Evolutionary conservation across 768 basidiomycete species (phyloP), one percentile per base, ranked within the genome.

Genomic region (Pisolithus sp.): DNA sequence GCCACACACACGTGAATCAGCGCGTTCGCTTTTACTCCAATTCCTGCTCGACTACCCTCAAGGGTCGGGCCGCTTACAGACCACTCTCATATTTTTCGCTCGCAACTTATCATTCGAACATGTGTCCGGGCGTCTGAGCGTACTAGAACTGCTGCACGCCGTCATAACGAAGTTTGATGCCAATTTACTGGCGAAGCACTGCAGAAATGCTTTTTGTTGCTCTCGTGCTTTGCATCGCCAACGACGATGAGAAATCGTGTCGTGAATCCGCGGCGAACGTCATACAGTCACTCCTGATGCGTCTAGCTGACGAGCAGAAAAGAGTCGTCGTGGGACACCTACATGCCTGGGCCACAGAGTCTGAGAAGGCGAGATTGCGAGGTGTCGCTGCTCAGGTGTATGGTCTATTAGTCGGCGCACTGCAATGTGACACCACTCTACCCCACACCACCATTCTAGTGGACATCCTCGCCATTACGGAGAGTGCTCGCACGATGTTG

Each of bases 31-130:
- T 28, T 76, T 95, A 23, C 80, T 98, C 37, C 92, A 94, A 62
- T 99, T 99, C 76, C 73, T 98, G 45, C 80, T 98, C 9, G 95
- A 99, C 60, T 99, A 98, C 62, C 95, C 95, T 3, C 95, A 98
- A 67, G 94, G 95, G 7, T 87, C 90, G 58, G 91, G 90, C 2
- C 83, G 95, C 12, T 76, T 99, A 7, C 85, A 82, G 37, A 86
- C 83, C 36, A 88, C 89, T 57, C 89, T 99, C 81, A 78, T 84
- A 0, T 96, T 96, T 72, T 76, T 99, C 30, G 90, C 91, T 20
- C 89, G 87, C 63, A 98, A 98, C 63, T 71, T 97, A 36, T 85
- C 89, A 2, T 99, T 97, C 63, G 79, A 84, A 38, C 82, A 90
- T 65, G 93, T 96, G 61, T 89, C 84, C 54, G 96, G 96, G 2